Evolutionary conservation across 257 asterid species (phyloP).

Genomic region (Solanum lycopersicoides): DNA sequence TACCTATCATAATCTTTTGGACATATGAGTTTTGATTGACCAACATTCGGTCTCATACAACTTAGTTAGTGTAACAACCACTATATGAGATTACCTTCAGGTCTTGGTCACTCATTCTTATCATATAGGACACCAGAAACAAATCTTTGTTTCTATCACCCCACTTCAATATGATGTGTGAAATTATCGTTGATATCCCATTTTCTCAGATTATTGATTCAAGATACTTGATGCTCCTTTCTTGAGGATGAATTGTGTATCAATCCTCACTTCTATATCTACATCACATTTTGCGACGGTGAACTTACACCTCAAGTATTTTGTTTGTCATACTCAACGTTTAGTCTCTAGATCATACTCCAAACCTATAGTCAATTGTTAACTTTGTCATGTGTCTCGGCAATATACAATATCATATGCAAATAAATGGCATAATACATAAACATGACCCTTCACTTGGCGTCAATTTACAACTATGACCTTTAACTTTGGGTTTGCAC

Average conservation of each 20-base stretch:
- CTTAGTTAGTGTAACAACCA: neutral
- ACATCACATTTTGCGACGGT: neutral
- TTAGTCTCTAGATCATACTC: neutral
- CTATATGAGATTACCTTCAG: neutral
- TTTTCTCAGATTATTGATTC: no score
- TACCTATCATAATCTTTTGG: neutral
- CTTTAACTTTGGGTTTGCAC: no score
- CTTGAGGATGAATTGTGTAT: neutral
- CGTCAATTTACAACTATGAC: no score
- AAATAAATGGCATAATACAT: neutral
- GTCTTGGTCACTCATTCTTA: neutral
- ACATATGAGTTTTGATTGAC: neutral
- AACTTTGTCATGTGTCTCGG: neutral
- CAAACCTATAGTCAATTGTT: neutral
- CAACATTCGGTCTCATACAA: neutral
- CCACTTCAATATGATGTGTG: neutral
- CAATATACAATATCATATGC: neutral
- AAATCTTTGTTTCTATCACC: neutral
- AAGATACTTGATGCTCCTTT: neutral
- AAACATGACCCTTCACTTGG: no score
- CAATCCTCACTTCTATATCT: neutral
- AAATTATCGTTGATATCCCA: neutral
- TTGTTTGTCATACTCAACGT: neutral
- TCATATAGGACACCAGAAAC: neutral
- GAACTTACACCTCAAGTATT: neutral